Percentiles rank a stretch among this genome's conserved stretches.
These are phyloP conservation scores for Borovskyia barvae DNA, from an alignment of 208 protist species.

Conservation along the genomic window DNA sequence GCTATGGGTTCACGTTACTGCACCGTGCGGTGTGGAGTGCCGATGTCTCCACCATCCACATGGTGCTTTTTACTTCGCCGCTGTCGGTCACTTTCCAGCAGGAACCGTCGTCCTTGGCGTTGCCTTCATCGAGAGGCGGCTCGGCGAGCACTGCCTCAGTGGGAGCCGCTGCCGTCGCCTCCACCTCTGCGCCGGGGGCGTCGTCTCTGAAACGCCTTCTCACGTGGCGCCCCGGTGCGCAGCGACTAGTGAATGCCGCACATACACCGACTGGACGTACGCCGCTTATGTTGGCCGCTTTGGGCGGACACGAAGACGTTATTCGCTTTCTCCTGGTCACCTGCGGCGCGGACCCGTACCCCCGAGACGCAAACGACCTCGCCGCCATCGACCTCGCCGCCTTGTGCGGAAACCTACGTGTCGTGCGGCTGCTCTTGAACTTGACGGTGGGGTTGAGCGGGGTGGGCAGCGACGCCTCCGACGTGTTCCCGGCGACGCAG, in stretches of 20 bases:
- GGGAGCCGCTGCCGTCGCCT: background rate
- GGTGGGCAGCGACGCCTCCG: slow-evolving; percentile 28
- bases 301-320: slow-evolving; percentile 47
- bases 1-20: slow-evolving; percentile 63
- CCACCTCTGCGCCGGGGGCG: background rate
- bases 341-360: slow-evolving; percentile 44
- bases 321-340: slow-evolving; percentile 61
- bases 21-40: slow-evolving; percentile 82
- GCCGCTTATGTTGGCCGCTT: slow-evolving; percentile 76
- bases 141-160: background rate
- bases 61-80: slow-evolving; percentile 54
- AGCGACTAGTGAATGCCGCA: slow-evolving; percentile 58
- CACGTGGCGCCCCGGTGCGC: slow-evolving; percentile 46
- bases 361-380: slow-evolving; percentile 44
- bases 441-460: slow-evolving; percentile 14
- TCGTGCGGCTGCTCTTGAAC: slow-evolving; percentile 43
- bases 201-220: slow-evolving; percentile 4
- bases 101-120: background rate
- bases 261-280: slow-evolving; percentile 68
- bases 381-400: slow-evolving; percentile 75
- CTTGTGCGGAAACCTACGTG: slow-evolving; percentile 46
- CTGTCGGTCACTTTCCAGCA: background rate
- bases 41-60: slow-evolving; percentile 48
- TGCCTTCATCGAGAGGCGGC: background rate
- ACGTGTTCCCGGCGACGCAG: slow-evolving; percentile 39